Base-by-base conservation (phyloP, 805 yeast genomes). In the Nakazawaea peltata region DNA sequence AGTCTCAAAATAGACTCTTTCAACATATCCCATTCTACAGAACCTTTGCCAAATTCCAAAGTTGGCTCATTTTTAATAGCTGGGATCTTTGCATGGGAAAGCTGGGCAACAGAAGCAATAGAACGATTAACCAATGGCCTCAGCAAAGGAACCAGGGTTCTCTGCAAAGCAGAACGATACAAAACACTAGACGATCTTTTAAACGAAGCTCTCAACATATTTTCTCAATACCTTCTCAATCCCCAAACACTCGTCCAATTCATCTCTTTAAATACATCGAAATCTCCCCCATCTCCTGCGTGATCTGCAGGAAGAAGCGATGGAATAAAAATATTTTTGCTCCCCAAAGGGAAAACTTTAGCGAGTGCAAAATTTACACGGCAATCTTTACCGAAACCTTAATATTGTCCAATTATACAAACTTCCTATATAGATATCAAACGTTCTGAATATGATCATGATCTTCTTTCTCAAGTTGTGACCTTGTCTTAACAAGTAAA, bases 1-100 rank as follows among this genome's bases (percentile, higher is more conserved):
- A 74, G 71, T 44, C 73, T 71, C 49, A 74, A 58, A 28, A 83
- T 53, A 24, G 87, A 77, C 5, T 74, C 77, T 39, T 81, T 68
- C 45, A 82, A 59, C 25, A 77, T 60, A 49, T 78, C 85, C 88
- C 90, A 81, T 48, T 81, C 88, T 33, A 74, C 56, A 43, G 80
- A 78, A 7, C 56, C 49, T 39, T 61, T 63, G 2, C 64, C 57
- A 50, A 83, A 83, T 2, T 67, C 57, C 51, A 74, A 78, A 24
- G 75, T 69, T 3, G 79, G 70, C 54, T 82, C 90, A 49, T 83
- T 83, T 13, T 56, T 61, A 34, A 80, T 64, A n/a, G 67, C 63
- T 15, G 88, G 87, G 3, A 74, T 61, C 37, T 68, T 67, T 35
- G 71, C 60, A 41, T 56, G 63, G 6, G 81, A 67, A 19, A 81